Evolutionary conservation across 75 land plant species (phyloP), one percentile per base, ranked within the genome.

Genomic region (Picea sitchensis): DNA sequence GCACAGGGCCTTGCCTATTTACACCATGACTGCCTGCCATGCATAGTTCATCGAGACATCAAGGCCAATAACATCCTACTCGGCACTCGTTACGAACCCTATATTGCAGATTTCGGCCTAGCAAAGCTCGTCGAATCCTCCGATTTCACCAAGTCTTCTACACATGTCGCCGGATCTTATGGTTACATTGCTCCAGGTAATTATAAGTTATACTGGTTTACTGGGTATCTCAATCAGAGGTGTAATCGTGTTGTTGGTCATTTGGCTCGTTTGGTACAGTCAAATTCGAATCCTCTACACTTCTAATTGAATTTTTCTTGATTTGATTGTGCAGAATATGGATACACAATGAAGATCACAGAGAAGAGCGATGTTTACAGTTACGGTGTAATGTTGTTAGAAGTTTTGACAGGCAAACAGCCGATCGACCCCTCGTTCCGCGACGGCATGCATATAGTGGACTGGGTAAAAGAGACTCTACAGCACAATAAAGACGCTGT

Each of bases 311-410:
- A 18, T 1, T 15, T 26, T 61, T 34, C 14, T 21, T 75, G 14
- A 7, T 32, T 68, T 17, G 23, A 11, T 11, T 32, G 57, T 80
- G 85, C 87, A 95, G 98, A 95, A 44, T 88, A 93, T 65, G 93
- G 89, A 2, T 92, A 84, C 84, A 91, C 89, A 82, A 69, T 86
- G 79, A 88, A 83, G 73, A 91, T 95, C 12, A 95, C 95, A 7
- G 91, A 87, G 80, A 95, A 95, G 72, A 91, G 92, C 79, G 98
- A 95, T 64, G 95, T 95, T 47, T 92, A 89, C 79, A 95, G 98
- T 82, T 92, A 73, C 69, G 98, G 98, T 7, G 93, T 95, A 5
- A 87, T 92, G 61, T 60, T 95, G 73, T 81, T 95, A 82, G 98
- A 95, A 80, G 84, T 93, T 5, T 78, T 95, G 38, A 95, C 98